A percentile compares a stretch with the other conserved stretches of the same genome.
Conservation (phyloP, 352 stramenopile species). For the Globisporangium paroecandrum region DNA sequence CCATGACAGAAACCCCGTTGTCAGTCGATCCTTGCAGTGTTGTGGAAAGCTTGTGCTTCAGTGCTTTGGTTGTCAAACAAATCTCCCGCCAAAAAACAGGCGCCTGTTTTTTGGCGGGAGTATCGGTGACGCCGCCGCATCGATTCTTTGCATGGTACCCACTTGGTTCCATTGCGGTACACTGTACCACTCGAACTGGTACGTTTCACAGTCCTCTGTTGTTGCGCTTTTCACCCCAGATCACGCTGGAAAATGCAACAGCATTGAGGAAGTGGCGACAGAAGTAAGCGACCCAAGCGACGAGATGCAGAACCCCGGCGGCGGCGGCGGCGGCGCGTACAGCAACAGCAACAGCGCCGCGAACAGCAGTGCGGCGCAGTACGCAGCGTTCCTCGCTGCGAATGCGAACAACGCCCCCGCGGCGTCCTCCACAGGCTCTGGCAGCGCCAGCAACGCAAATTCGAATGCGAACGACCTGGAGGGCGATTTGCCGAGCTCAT, state of each 20-base stretch:
- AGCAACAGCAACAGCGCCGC: slow-evolving; percentile 13
- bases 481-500: slow-evolving; percentile 62
- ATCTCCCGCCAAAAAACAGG: slow-evolving; percentile 1
- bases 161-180: slow-evolving; percentile 4
- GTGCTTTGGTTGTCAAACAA: not conserved
- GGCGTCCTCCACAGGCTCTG: not conserved
- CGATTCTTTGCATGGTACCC: slow-evolving; percentile 10
- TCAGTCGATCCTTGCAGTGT: not conserved
- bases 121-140: slow-evolving; percentile 11
- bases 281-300: not conserved
- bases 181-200: slow-evolving; percentile 5
- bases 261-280: not conserved
- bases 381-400: slow-evolving; percentile 14
- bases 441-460: not conserved
- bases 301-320: slow-evolving; percentile 21
- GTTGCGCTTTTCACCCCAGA: not conserved
- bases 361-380: slow-evolving; percentile 13
- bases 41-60: not conserved
- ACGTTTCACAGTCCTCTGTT: not conserved
- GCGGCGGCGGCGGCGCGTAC: slow-evolving; percentile 7
- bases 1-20: slow-evolving; percentile 27
- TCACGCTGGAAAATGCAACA: not conserved
- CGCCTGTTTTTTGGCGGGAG: not conserved
- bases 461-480: slow-evolving; percentile 26
- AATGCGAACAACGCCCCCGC: slow-evolving; percentile 4